phyloP scores from a whole-genome alignment of 2,329 filamentous ascomycete genomes.

The Ophiognomonia clavigignenti-juglandacearum region DNA sequence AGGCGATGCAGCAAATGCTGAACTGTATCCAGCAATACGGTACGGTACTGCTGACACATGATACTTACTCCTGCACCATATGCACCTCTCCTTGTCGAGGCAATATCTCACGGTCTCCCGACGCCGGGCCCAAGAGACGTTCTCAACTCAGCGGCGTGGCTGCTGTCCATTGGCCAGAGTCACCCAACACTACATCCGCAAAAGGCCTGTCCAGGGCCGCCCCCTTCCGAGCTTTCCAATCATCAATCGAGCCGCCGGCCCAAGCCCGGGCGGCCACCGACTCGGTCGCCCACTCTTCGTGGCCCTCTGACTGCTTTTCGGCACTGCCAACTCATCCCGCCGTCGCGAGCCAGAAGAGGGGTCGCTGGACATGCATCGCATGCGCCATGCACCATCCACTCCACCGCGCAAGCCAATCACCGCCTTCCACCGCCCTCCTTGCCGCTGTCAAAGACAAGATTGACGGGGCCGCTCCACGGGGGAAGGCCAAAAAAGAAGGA shows the following conservation, averaged over 20 bases:
- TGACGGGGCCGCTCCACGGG: neutral
- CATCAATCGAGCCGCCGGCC: neutral
- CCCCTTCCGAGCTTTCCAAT: neutral
- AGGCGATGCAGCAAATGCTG: neutral
- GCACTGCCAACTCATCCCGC: slow-evolving; percentile 11
- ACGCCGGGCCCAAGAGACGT: neutral
- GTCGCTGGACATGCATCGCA: neutral
- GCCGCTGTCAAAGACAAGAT: slow-evolving; percentile 2
- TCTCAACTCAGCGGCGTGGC: neutral
- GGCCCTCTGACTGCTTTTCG: too few species aligned
- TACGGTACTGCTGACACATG: neutral
- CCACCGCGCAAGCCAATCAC: neutral
- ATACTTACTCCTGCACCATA: neutral
- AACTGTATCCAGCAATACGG: neutral
- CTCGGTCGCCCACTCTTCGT: neutral
- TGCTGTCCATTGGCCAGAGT: neutral
- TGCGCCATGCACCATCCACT: neutral
- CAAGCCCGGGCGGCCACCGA: slow-evolving; percentile 1
- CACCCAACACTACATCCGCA: neutral
- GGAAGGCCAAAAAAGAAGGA: too few species aligned
- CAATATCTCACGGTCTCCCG: neutral
- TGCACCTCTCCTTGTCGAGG: neutral
- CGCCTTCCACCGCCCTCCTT: neutral
- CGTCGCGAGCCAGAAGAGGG: neutral
- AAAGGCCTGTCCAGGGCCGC: neutral